Percentiles rank a stretch among this genome's conserved stretches.
These are phyloP conservation scores for Dalbergia cochinchinensis DNA, from an alignment of 306 rosid species.

Conservation along the genomic window DNA sequence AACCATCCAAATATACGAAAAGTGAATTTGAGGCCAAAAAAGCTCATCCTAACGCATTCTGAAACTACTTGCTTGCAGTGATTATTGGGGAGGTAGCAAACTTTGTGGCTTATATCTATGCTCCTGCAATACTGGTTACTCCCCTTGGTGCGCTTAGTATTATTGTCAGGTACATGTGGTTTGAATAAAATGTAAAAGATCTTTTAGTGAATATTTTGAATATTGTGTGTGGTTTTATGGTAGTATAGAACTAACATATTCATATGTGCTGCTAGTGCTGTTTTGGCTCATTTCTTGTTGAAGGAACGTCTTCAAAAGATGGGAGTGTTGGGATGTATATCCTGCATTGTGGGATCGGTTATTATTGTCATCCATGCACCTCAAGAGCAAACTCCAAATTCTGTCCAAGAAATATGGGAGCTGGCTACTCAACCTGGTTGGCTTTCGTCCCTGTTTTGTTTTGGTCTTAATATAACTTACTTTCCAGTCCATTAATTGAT, in stretches of 20 bases:
- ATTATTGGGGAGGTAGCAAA: conserved; percentile 92
- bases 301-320: conserved; percentile 79
- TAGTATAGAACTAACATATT: conserved; percentile 37
- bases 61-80: conserved; percentile 62
- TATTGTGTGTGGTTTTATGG: not conserved
- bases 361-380: conserved; percentile 97
- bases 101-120: conserved; percentile 90
- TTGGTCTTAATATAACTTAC: conserved; percentile 1
- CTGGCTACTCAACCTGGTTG: conserved; percentile 92
- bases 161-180: conserved; percentile 75
- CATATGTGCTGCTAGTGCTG: conserved; percentile 64
- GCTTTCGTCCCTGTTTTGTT: not conserved
- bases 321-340: conserved; percentile 89
- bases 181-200: conserved; percentile 11
- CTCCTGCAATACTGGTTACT: conserved; percentile 95
- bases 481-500: conserved; percentile 16
- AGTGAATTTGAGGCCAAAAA: too few species aligned
- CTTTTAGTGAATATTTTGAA: conserved; percentile 11
- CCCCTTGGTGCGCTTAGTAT: conserved; percentile 98
- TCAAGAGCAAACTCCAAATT: conserved; percentile 75
- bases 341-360: conserved; percentile 89
- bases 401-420: conserved; percentile 85
- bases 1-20: too few species aligned
- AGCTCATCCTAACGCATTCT: too few species aligned
- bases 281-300: conserved; percentile 91